phyloP scores from a whole-genome alignment of 2,329 filamentous ascomycete species.

The Paraconiothyrium sp. region DNA sequence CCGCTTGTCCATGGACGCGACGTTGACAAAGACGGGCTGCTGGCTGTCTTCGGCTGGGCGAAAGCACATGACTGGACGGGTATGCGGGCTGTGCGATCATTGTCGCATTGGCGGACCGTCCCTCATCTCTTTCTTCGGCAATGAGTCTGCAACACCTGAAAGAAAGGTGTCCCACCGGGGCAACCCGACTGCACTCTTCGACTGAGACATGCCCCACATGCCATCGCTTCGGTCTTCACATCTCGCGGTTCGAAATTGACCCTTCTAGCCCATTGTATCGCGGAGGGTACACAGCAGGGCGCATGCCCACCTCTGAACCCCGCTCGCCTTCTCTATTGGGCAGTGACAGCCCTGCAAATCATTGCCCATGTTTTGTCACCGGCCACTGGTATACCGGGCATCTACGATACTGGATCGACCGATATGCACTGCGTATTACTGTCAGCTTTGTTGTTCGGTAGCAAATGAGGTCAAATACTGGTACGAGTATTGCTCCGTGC shows the following conservation, averaged over 20 bases:
- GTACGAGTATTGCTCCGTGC: conserved; percentile 21
- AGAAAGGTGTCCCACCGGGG: not conserved
- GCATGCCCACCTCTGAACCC: conserved; percentile 17
- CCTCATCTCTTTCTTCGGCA: conserved; percentile 21
- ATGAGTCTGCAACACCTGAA: conserved; percentile 7
- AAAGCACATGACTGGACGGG: conserved; percentile 27
- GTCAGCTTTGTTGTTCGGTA: conserved; percentile 16
- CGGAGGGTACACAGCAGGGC: conserved; percentile 12
- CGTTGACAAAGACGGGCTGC: conserved; percentile 4
- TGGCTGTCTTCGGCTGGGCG: conserved; percentile 1
- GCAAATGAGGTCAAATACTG: not conserved
- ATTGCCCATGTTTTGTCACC: conserved; percentile 9
- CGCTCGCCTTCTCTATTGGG: conserved; percentile 20
- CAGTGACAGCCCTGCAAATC: conserved; percentile 13
- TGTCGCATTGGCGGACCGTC: conserved; percentile 27
- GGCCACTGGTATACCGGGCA: conserved; percentile 6
- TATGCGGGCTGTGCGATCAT: conserved; percentile 21
- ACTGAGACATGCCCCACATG: conserved; percentile 27
- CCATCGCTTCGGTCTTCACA: conserved; percentile 8
- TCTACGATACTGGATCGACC: conserved; percentile 6
- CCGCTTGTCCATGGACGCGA: conserved; percentile 7
- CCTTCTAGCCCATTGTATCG: conserved; percentile 16
- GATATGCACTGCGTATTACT: conserved; percentile 8
- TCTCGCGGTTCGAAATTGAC: conserved; percentile 7
- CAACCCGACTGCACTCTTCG: conserved; percentile 16